A percentile compares a stretch with the other conserved stretches of the same genome.
phyloP scores from a whole-genome alignment of 208 protist species.

The Hexamita inflata region DNA sequence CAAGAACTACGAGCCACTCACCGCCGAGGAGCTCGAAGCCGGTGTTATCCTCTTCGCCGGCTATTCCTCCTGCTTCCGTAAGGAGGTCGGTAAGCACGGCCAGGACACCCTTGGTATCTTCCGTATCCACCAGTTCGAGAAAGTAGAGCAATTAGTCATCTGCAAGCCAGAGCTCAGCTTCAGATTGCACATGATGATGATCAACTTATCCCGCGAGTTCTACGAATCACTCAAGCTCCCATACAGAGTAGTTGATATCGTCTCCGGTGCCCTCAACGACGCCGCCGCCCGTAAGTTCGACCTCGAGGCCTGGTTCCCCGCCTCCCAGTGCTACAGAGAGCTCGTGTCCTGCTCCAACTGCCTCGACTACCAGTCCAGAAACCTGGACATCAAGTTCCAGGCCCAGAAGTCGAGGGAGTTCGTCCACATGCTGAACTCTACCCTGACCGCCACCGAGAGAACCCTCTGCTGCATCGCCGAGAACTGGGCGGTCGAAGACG shows the following conservation, averaged over 20 bases:
- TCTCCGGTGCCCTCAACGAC: slow-evolving; percentile 81
- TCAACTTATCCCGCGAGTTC: slow-evolving; percentile 69
- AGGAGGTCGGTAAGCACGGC: slow-evolving; percentile 81
- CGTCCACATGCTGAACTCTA: slow-evolving; percentile 98
- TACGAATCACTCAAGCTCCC: slow-evolving; percentile 70
- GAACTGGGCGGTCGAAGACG: slow-evolving; percentile 89
- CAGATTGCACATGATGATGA: slow-evolving; percentile 67
- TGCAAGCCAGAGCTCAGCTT: slow-evolving; percentile 65
- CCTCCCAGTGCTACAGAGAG: slow-evolving; percentile 78
- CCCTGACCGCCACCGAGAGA: slow-evolving; percentile 77
- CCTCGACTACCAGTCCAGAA: slow-evolving; percentile 92
- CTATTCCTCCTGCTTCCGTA: slow-evolving; percentile 94
- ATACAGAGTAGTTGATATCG: slow-evolving; percentile 76
- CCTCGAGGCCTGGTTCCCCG: slow-evolving; percentile 96
- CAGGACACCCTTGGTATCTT: slow-evolving; percentile 79
- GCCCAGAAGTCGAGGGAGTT: slow-evolving; percentile 55
- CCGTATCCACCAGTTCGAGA: slow-evolving; percentile 83
- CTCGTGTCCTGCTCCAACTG: slow-evolving; percentile 99
- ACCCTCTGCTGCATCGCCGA: slow-evolving; percentile 97
- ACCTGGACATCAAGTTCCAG: slow-evolving; percentile 50
- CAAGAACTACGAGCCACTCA: too few species aligned
- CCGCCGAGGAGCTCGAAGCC: too few species aligned
- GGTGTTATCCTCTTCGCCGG: slow-evolving; percentile 81
- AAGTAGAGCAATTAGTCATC: slow-evolving; percentile 79
- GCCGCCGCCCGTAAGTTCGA: slow-evolving; percentile 98